These are phyloP conservation scores for Ottelia alismoides DNA, from an alignment of 106 monocot species.

Conservation along the genomic window DNA sequence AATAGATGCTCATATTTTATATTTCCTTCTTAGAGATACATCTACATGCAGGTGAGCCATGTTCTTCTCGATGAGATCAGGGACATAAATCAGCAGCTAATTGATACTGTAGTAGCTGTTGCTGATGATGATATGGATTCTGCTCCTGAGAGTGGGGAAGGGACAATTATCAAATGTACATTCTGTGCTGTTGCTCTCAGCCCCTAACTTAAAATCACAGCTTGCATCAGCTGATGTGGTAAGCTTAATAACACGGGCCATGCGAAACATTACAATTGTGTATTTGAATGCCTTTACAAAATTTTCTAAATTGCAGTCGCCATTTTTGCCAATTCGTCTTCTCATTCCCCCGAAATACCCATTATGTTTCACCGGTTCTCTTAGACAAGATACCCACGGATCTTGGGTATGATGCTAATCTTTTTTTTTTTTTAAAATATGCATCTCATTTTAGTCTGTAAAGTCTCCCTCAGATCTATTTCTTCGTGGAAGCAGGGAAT, in stretches of 20 bases:
- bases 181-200: constrained; percentile 47
- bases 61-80: constrained; percentile 50
- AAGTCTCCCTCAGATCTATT: background rate
- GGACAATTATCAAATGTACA: constrained; percentile 45
- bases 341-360: constrained; percentile 60
- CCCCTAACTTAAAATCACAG: constrained; percentile 46
- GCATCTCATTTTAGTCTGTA: background rate
- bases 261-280: too few species aligned
- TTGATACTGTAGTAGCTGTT: constrained; percentile 48
- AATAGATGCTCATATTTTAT: too few species aligned
- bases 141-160: constrained; percentile 32
- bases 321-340: constrained; percentile 50
- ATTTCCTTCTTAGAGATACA: too few species aligned
- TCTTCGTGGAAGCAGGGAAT: constrained; percentile 27
- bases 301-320: constrained; percentile 37
- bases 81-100: constrained; percentile 59
- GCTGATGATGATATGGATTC: constrained; percentile 44
- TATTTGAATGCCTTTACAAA: too few species aligned
- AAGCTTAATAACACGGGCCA: too few species aligned
- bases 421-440: background rate
- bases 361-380: constrained; percentile 45
- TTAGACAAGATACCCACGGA: constrained; percentile 52
- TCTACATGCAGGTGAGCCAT: constrained; percentile 65
- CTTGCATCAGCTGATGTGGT: constrained; percentile 46
- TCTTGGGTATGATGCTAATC: constrained; percentile 12